Evolutionary conservation across 2,329 filamentous ascomycete species (phyloP), one percentile per base, ranked within the genome.

Genomic region (Diaporthe destruens): DNA sequence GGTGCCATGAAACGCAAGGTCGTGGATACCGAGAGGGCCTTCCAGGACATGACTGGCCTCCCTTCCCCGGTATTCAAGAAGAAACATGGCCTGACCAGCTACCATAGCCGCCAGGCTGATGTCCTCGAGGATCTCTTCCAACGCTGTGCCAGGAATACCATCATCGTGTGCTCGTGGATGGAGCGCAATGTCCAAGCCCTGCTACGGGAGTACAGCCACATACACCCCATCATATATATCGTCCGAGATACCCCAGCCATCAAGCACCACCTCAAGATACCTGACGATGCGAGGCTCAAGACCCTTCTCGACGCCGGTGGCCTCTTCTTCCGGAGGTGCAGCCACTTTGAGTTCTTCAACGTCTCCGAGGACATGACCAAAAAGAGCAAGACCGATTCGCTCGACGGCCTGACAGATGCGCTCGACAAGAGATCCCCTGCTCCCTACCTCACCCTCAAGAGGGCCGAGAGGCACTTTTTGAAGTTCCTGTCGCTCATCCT

Each of bases 271-370:
- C 84, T 94, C 53, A 86, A 84, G 54, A 83, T 87, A n/a, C 85
- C 85, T 76, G 86, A 90, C 65, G 82, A 86, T 36, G 82, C 85
- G 49, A 90, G 89, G 75, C 85, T 92, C 1, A 83, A 85, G 55
- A 88, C 88, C 57, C 84, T 94, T 8, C 81, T 93, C 34, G 85
- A 87, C 23, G 86, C 87, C 18, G 89, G 87, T 75, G 86, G 85
- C 29, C 83, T 86, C 2, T 87, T 92, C 20, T 90, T 93, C 76
- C 86, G 91, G 63, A 86, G 85, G 1, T 93, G 91, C 78, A 91
- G 91, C 14, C 94, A 93, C 76, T 88, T 92, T 74, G 93, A 95
- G 78, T 95, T 94, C 79, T 94, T 91, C 83, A 94, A 94, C 76
- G 84, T 93, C 20, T 91, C 91, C 2, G 92, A 94, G 77, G 72